Evolutionary conservation across 371 early-diverging fungal species (phyloP).

Genomic region (Batkoa obscura): DNA sequence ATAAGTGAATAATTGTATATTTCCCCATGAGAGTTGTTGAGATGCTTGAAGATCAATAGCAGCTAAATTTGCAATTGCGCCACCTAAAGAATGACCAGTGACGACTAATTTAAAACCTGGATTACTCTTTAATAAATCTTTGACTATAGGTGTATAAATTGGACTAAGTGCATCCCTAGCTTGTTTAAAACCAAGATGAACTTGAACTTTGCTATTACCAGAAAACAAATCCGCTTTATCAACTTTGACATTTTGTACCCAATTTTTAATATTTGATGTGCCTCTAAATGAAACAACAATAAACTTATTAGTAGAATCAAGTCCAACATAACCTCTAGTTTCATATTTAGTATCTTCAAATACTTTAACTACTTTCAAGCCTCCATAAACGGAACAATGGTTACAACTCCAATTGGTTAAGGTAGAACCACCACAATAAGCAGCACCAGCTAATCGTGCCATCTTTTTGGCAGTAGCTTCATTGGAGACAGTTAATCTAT

Average conservation of each 20-base stretch:
- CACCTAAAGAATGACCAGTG: constrained; percentile 9
- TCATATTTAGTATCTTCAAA: background rate
- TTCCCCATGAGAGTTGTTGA: background rate
- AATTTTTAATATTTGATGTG: background rate
- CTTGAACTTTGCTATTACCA: background rate
- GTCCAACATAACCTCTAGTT: background rate
- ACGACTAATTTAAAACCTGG: constrained; percentile 3
- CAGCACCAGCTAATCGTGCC: background rate
- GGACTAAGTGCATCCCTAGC: background rate
- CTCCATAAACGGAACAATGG: background rate
- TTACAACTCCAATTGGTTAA: background rate
- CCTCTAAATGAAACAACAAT: background rate
- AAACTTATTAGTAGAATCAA: background rate
- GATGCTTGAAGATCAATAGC: background rate
- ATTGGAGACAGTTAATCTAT: background rate
- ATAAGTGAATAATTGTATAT: background rate
- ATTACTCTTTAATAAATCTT: background rate
- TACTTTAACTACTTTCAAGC: background rate
- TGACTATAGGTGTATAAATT: background rate
- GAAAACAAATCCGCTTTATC: background rate
- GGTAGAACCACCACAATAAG: background rate
- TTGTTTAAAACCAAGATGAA: background rate
- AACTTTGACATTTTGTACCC: background rate
- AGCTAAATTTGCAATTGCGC: background rate
- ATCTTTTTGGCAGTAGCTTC: background rate